Evolutionary conservation across 441 rosid species (phyloP).

Genomic region (Populus hybrid): DNA sequence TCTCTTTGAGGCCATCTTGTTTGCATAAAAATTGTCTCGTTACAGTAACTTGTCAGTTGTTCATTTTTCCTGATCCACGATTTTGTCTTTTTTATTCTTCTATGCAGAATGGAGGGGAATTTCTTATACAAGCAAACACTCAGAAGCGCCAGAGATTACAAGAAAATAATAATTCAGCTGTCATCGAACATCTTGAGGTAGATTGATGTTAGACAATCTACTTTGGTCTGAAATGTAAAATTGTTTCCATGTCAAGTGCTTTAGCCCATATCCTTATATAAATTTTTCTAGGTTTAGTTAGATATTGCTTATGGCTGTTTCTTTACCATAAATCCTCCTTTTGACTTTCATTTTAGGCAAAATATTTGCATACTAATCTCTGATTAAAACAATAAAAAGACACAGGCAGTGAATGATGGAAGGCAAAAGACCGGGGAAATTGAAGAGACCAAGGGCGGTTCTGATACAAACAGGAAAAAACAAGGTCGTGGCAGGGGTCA

Average conservation of each 20-base stretch:
- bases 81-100: slow-evolving; percentile 5
- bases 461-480: slow-evolving; percentile 67
- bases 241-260: slow-evolving; percentile 1
- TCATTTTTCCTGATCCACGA: background rate
- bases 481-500: slow-evolving; percentile 82
- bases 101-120: slow-evolving; percentile 73
- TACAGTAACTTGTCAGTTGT: background rate
- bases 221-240: slow-evolving; percentile 12
- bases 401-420: slow-evolving; percentile 56
- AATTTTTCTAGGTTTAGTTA: no score
- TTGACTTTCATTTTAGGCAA: background rate
- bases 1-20: slow-evolving; percentile 4
- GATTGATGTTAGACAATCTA: slow-evolving; percentile 13
- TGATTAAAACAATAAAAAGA: slow-evolving; percentile 15
- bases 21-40: slow-evolving; percentile 2
- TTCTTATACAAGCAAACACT: slow-evolving; percentile 88
- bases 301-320: background rate
- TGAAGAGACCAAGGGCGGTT: slow-evolving; percentile 47
- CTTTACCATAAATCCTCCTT: slow-evolving; percentile 4
- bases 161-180: slow-evolving; percentile 47
- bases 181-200: slow-evolving; percentile 67
- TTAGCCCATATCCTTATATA: background rate
- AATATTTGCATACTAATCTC: slow-evolving; percentile 15
- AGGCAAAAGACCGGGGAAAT: slow-evolving; percentile 58
- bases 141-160: slow-evolving; percentile 82